These are phyloP conservation scores for Candida sp. DNA, from an alignment of 1,139 yeast genomes.

Conservation along the genomic window DNA sequence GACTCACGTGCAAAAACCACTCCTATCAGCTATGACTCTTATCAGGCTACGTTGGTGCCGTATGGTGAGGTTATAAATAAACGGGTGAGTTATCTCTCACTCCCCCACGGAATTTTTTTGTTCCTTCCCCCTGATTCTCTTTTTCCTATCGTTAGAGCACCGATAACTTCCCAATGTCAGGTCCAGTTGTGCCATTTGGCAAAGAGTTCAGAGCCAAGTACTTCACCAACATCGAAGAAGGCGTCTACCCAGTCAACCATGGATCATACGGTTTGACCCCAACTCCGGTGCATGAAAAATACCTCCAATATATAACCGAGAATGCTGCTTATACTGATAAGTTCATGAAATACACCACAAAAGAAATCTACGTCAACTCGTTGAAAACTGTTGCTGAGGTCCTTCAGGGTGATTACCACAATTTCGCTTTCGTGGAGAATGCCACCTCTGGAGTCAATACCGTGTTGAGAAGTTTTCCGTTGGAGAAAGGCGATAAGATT, in stretches of 20 bases:
- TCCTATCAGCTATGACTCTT: slow-evolving; percentile 1
- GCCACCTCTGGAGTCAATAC: slow-evolving; percentile 69
- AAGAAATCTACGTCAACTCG: slow-evolving; percentile 27
- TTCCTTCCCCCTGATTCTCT: neutral
- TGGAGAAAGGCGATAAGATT: slow-evolving; percentile 58
- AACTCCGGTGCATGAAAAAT: slow-evolving; percentile 35
- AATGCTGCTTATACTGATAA: slow-evolving; percentile 47
- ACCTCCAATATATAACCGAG: slow-evolving; percentile 22
- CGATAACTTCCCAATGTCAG: slow-evolving; percentile 1
- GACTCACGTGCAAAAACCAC: too few species aligned
- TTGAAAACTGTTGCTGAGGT: slow-evolving; percentile 39
- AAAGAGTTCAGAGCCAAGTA: slow-evolving; percentile 49
- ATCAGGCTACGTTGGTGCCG: neutral
- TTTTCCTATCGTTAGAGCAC: neutral
- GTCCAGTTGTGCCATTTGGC: slow-evolving; percentile 47
- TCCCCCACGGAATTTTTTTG: neutral
- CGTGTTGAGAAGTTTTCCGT: slow-evolving; percentile 57
- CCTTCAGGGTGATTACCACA: slow-evolving; percentile 46
- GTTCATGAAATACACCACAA: slow-evolving; percentile 28
- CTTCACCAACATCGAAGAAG: slow-evolving; percentile 42
- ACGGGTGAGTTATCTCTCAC: neutral
- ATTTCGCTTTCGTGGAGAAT: slow-evolving; percentile 56
- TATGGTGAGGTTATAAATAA: neutral
- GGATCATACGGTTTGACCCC: slow-evolving; percentile 61
- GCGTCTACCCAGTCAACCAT: slow-evolving; percentile 50